phyloP scores from a whole-genome alignment of 305 asterid genomes.

The Fraxinus sp. region DNA sequence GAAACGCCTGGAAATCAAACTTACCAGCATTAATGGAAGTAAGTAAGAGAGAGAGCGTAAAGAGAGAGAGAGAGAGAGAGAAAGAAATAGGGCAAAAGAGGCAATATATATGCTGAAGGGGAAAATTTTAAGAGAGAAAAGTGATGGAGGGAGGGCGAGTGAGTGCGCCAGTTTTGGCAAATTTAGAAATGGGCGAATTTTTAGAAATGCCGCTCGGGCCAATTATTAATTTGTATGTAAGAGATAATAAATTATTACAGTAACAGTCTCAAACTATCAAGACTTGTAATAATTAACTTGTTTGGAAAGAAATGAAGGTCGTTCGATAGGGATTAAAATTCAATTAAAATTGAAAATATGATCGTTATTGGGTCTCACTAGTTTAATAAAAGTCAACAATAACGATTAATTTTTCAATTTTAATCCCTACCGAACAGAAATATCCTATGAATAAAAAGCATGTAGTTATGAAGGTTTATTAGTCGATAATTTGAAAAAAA shows the following conservation, averaged over 20 bases:
- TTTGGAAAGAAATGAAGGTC: background rate
- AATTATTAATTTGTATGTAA: background rate
- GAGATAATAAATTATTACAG: background rate
- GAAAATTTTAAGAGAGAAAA: background rate
- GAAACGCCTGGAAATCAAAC: background rate
- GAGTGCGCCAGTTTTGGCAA: background rate
- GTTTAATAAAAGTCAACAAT: no score
- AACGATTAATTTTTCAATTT: no score
- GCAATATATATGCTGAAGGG: background rate
- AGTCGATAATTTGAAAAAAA: background rate
- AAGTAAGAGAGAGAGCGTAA: background rate
- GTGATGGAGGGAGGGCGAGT: background rate
- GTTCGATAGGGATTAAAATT: no score
- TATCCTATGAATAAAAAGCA: background rate
- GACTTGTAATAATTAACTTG: background rate
- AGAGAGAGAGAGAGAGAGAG: background rate
- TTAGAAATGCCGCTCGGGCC: background rate
- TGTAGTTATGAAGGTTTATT: background rate
- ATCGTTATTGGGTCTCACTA: no score
- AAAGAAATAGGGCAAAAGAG: conserved; percentile 3
- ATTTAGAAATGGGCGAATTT: background rate
- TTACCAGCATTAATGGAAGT: conserved; percentile 22
- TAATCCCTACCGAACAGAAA: no score
- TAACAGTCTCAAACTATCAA: background rate
- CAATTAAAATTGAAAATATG: no score